Base-by-base conservation (phyloP, 192 early-diverging fungal genomes). In the Blastocladiella britannica region DNA sequence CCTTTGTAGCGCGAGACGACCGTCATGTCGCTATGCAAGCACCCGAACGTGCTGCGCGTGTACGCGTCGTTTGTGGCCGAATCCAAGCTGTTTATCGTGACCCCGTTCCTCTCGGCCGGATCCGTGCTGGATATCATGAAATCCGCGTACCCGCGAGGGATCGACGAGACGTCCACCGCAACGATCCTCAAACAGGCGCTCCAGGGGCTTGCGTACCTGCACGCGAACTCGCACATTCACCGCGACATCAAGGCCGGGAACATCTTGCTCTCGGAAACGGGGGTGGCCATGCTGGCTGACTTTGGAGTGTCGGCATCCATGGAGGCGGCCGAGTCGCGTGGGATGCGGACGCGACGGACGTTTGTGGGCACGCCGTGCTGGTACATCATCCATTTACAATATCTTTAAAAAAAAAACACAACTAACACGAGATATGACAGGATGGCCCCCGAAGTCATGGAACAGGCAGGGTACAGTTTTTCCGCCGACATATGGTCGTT, bases 401-500 rank as follows among this genome's bases (percentile, higher is more conserved):
- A 4, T 55, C 26, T 2, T 22, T 55, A 51, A 53, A 53, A 52
- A 63, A 15, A 53, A 52, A 2, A 25, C 6, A 29, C 62, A 4
- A 24, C 37, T 18, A 58, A 62, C 55, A n/a, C 28, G n/a, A 28
- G 18, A n/a, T 18, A 25, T 52, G 47, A 4, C 59, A 68, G 74
- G 73, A 77, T 83, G 78, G 76, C 81, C 31, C 78, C 86, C 5
- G 78, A 91, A 62, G 87, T 91, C n/a, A 91, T 91, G 88, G 84
- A 91, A 58, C 88, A 91, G 62, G 74, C 77, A 9, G 85, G 82
- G 1, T 91, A 91, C 68, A 82, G 89, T 62, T 88, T 80, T 62
- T 88, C 88, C 62, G 88, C 88, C 2, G 88, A 91, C 62, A 86
- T 91, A 53, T 91, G 88, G 88, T 82, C 79, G 59, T 89, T 91